These are phyloP conservation scores for Silene vulgaris DNA, from an alignment of 179 eudicot genomes.

Conservation along the genomic window DNA sequence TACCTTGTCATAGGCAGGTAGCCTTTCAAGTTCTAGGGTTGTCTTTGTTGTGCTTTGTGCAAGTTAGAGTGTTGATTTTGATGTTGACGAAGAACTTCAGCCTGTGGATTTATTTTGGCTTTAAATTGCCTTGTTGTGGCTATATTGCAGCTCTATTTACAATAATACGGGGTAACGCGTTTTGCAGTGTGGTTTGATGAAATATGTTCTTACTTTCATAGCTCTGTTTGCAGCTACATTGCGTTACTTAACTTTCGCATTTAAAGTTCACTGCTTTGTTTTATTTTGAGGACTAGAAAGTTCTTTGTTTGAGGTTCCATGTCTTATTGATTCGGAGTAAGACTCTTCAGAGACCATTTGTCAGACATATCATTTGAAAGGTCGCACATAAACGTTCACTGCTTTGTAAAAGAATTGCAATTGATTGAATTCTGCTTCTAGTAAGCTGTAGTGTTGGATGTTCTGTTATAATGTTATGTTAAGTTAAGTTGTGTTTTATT, in stretches of 20 bases:
- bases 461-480: background rate
- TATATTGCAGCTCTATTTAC: background rate
- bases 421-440: background rate
- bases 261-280: background rate
- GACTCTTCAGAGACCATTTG: too few species aligned
- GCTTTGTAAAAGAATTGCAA: slow-evolving; percentile 3
- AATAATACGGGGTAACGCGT: background rate
- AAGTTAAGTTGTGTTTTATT: background rate
- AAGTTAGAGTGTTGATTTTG: background rate
- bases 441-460: background rate
- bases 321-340: too few species aligned
- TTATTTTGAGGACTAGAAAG: too few species aligned
- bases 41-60: background rate
- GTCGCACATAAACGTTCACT: too few species aligned
- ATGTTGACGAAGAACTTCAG: background rate
- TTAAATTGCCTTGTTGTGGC: background rate
- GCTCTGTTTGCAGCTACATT: background rate
- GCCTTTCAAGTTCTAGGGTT: background rate
- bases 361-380: too few species aligned
- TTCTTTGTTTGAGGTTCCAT: too few species aligned
- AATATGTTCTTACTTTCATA: background rate
- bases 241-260: background rate
- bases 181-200: slow-evolving; percentile 6
- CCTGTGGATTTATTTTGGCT: too few species aligned
- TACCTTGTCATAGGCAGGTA: too few species aligned